Base-by-base conservation (phyloP, 2,329 filamentous ascomycete species). In the Fusarium multiceps region DNA sequence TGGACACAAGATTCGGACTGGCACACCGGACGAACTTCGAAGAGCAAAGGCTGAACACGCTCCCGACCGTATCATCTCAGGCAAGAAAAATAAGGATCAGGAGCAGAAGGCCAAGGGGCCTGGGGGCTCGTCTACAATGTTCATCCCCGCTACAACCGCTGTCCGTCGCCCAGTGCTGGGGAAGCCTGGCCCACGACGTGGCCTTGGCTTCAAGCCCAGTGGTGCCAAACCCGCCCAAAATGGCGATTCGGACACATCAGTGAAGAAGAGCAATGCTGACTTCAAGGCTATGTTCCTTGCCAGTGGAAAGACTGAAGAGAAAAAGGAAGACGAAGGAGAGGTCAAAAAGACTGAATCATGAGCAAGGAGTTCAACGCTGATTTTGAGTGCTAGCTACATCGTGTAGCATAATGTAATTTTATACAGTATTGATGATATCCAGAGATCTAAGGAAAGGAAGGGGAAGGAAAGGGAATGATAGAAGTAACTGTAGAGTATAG, bases 251-350 rank as follows among this genome's bases (percentile, higher is more conserved):
- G 58, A 78, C 51, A 71, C 77, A 27, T 75, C 78, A 50, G 71
- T 77, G 20, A 77, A 76, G 69, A 88, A 86, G 79, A 87, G 82
- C 72, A 88, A 88, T 76, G 84, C 85, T 4, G 86, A 88, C 73
- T 88, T 88, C 71, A 88, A 85, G 76, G 84, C 85, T n/a, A 78
- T 86, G 74, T 82, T 86, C 55, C 72, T 86, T 10, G 71, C 72
- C 16, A 69, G 73, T 21, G 65, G 61, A 27, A 60, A 74, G 45
- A 57, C 53, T 11, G 56, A 62, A 27, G 53, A 55, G 25, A 61
- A 69, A 25, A 55, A 67, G 18, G 63, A 67, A 27, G 48, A 49
- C 20, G 21, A 37, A 40, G 20, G 47, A 51, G 41, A 64, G 12
- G 45, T 11, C 12, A 48, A 60, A 25, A 53, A 58, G 27, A 54